These are phyloP conservation scores for Lecanosticta acicola DNA, from an alignment of 2,329 filamentous ascomycete genomes.

Conservation along the genomic window DNA sequence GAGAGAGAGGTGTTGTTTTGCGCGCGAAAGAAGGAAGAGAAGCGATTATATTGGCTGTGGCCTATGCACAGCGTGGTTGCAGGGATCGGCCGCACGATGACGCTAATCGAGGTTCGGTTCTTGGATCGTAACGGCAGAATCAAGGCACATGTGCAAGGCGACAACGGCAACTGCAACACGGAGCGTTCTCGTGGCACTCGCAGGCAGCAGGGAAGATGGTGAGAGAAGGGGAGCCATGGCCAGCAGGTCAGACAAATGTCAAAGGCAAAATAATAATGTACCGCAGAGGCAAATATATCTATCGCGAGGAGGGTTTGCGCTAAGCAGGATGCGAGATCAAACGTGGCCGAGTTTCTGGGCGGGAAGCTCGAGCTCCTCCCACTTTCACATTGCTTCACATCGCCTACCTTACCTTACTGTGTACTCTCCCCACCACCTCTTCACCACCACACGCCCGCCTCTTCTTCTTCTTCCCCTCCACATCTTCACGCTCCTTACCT, in stretches of 20 bases:
- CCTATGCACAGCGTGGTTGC: not conserved
- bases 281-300: not conserved
- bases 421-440: not conserved
- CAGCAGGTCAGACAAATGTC: too few species aligned
- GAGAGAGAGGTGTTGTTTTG: too few species aligned
- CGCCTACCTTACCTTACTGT: not conserved
- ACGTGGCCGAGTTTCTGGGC: not conserved
- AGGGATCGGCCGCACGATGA: not conserved
- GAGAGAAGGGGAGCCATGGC: too few species aligned
- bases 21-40: too few species aligned
- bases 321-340: not conserved
- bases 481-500: not conserved
- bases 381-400: not conserved
- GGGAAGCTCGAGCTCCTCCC: not conserved
- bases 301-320: not conserved
- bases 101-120: not conserved
- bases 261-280: not conserved
- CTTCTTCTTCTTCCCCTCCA: not conserved
- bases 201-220: too few species aligned
- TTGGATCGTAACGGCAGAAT: not conserved
- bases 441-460: not conserved
- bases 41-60: not conserved
- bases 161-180: too few species aligned
- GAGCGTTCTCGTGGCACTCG: too few species aligned
- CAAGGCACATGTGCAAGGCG: not conserved